Base-by-base conservation (phyloP, 2,329 filamentous ascomycete species). In the Alternaria infectoria region DNA sequence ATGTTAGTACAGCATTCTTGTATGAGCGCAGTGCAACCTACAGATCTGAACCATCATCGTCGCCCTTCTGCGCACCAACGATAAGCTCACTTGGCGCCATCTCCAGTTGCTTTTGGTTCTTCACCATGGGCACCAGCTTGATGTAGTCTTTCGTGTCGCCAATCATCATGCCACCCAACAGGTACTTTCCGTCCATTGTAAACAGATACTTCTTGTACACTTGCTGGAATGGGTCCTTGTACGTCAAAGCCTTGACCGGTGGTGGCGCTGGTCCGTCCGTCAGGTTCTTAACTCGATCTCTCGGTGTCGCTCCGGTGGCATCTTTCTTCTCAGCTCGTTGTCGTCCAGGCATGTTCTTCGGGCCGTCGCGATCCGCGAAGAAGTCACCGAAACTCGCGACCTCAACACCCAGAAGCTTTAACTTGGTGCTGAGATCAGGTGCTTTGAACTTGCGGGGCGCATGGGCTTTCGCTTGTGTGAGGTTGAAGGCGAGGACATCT, bases 161-260 rank as follows among this genome's bases (percentile, higher is more conserved):
- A 65, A 97, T 96, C 93, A 97, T 97, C 93, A 97, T 97, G 5
- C 93, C 94, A n/a, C 93, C 93, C 0, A 97, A 87, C 1, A 97
- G 83, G 73, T 95, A 95, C 77, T 96, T 96, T 25, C 93, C 93
- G 75, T 97, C 94, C 74, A 90, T 83, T 0, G 93, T 96, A 74
- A 97, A 97, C 11, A 97, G 83, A 78, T 96, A 97, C 76, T 97
- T 97, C 80, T 97, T 97, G 83, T 97, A 97, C 1, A 97, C 88
- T 51, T 93, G 90, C 59, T 89, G 87, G 76, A 97, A 97, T 0
- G 93, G 93, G 74, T 97, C 93, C 66, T 91, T 93, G 82, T 97
- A 97, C 0, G 91, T 95, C 45, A 97, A 82, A 0, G 93, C 90
- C 80, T 96, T 96, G 71, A 96, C 93, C 0, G 87, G 85, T 4